Evolutionary conservation across 257 asterid species (phyloP).

Genomic region (Schizonepeta tenuifolia): DNA sequence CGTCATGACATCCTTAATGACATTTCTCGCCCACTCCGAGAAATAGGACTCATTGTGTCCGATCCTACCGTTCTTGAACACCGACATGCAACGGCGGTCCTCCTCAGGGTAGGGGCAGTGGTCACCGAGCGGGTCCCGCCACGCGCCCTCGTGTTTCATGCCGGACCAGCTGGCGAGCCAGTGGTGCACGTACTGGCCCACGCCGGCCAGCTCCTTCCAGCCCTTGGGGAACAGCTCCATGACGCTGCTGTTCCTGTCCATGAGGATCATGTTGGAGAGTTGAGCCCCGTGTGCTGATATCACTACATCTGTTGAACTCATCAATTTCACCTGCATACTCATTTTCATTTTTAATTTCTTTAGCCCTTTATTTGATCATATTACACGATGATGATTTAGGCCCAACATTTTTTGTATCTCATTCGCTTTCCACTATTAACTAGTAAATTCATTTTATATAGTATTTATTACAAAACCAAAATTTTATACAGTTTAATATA

Average conservation of each 20-base stretch:
- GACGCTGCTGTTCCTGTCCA: slow-evolving; percentile 72
- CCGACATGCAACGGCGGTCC: slow-evolving; percentile 60
- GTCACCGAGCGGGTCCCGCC: slow-evolving; percentile 69
- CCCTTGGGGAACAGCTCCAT: slow-evolving; percentile 81
- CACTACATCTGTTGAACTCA: slow-evolving; percentile 62
- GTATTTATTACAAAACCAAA: too few relatives aligned
- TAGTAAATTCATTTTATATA: too few relatives aligned
- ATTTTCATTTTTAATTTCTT: too few relatives aligned
- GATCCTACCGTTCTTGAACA: slow-evolving; percentile 54
- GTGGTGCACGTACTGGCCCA: slow-evolving; percentile 68
- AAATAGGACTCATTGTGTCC: slow-evolving; percentile 59
- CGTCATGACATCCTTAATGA: slow-evolving; percentile 41
- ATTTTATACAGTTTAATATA: too few relatives aligned
- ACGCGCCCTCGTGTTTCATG: slow-evolving; percentile 73
- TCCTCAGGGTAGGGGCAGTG: slow-evolving; percentile 52
- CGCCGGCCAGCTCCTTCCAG: slow-evolving; percentile 70
- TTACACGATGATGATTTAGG: too few relatives aligned
- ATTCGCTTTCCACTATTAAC: too few relatives aligned
- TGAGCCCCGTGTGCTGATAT: slow-evolving; percentile 83
- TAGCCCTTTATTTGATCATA: too few relatives aligned
- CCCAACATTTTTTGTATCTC: too few relatives aligned
- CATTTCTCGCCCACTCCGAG: slow-evolving; percentile 58
- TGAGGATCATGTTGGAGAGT: slow-evolving; percentile 61
- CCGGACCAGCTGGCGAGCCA: slow-evolving; percentile 84
- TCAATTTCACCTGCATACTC: slow-evolving; percentile 51